Percentiles rank a stretch among this genome's conserved stretches.
phyloP scores from a whole-genome alignment of 257 asterid species.

The Fraxinus anomala region DNA sequence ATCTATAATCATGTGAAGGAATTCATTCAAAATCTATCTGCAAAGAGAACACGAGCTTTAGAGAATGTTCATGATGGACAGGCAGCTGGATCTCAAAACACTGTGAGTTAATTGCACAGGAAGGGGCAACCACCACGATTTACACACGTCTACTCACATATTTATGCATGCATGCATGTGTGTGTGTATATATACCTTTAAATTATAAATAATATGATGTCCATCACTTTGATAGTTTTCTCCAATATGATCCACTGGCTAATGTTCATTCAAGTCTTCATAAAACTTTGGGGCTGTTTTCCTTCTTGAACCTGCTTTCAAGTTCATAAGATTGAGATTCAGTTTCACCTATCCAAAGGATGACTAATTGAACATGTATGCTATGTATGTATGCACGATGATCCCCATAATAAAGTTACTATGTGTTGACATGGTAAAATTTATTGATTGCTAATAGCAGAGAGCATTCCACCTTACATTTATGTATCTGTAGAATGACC shows the following conservation, averaged over 20 bases:
- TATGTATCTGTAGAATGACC: too few species aligned
- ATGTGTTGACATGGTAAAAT: too few species aligned
- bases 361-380: too few species aligned
- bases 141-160: background rate
- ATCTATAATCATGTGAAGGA: constrained; percentile 47
- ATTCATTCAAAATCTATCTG: constrained; percentile 31
- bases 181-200: too few species aligned
- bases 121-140: background rate
- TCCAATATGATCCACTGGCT: background rate
- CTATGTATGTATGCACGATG: too few species aligned
- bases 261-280: background rate
- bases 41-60: constrained; percentile 16
- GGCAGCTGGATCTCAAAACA: constrained; percentile 26
- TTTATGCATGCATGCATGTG: background rate
- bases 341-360: too few species aligned
- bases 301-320: too few species aligned
- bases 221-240: background rate
- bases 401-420: too few species aligned
- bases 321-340: too few species aligned
- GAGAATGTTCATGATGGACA: constrained; percentile 7
- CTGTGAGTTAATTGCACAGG: constrained; percentile 32
- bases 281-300: too few species aligned
- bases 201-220: background rate
- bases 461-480: too few species aligned
- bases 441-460: too few species aligned